Evolutionary conservation across 148 eudicot species (phyloP).

Genomic region (Vaccinium darrowii): DNA sequence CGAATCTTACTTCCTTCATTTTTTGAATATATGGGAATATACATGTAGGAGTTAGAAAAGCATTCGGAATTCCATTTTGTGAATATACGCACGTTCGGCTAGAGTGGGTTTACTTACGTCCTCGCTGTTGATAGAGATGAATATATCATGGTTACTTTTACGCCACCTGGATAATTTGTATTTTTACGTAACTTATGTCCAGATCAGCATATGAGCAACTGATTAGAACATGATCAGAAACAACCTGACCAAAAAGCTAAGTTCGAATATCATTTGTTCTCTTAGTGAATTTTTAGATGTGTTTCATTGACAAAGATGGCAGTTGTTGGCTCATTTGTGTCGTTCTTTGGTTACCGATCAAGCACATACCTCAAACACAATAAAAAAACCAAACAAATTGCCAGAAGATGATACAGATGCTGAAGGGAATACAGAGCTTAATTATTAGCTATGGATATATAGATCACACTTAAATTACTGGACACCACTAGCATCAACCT

Average conservation of each 20-base stretch:
- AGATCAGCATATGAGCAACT: too few relatives aligned
- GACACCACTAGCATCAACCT: background rate
- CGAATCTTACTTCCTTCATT: background rate
- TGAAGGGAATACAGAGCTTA: background rate
- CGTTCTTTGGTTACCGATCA: background rate
- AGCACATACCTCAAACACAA: background rate
- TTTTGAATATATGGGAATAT: too few relatives aligned
- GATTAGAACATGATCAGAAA: too few relatives aligned
- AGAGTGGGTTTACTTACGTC: too few relatives aligned
- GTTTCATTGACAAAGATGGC: background rate
- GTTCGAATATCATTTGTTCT: background rate
- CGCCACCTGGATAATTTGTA: too few relatives aligned
- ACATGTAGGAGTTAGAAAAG: too few relatives aligned
- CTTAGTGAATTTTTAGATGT: background rate
- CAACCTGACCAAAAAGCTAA: too few relatives aligned
- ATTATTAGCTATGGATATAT: background rate
- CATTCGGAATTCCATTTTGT: too few relatives aligned
- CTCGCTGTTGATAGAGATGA: too few relatives aligned
- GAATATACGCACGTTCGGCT: too few relatives aligned
- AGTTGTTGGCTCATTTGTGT: background rate
- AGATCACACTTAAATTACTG: background rate
- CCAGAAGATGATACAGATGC: background rate
- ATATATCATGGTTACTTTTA: too few relatives aligned
- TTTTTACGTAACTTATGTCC: too few relatives aligned
- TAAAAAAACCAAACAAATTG: background rate